Evolutionary conservation across 2,329 filamentous ascomycete species (phyloP), one percentile per base, ranked within the genome.

Genomic region (Blastomyces gilchristii): DNA sequence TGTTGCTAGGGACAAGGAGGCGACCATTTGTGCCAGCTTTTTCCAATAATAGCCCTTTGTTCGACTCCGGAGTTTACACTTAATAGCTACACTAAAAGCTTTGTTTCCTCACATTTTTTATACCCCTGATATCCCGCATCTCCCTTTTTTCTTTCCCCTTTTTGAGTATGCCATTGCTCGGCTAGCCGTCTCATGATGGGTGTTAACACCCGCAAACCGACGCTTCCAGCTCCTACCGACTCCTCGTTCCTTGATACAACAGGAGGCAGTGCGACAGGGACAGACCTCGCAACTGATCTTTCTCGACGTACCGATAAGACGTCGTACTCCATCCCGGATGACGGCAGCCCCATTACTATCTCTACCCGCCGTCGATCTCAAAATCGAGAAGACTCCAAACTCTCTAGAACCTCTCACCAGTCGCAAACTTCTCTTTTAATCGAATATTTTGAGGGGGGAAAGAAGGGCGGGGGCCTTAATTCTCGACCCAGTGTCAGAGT

Each of bases 381-480:
- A 58, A 72, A 74, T 66, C 73, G 85, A 74, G 85, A 82, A 83
- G 76, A 73, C 49, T 71, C 74, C 65, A 82, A 77, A 66, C 77
- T 83, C 63, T 80, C 80, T 76, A 81, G 76, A 73, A 28, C 58
- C 71, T 72, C 77, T 72, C 75, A 83, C 54, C 76, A 84, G 69
- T 96, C 90, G 56, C 91, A 96, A 78, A 96, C 92, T 47, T 95
- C 90, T 63, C 82, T 97, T 68, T 81, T 97, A 70, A 97, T 97
- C 71, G 92, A 97, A 78, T 96, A 96, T 76, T 97, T 95, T 71
- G 92, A 96, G 77, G 89, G 86, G 68, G 85, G 87, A 66, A 92
- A 90, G 74, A 78, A 83, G 63, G 81, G 70, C 60, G 81, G 69
- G 80, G 81, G 69, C 63, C 78, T 80, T 43, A 83, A 85, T 69